Conservation (phyloP, 2,329 filamentous ascomycete species). For the Phialophora expanda region DNA sequence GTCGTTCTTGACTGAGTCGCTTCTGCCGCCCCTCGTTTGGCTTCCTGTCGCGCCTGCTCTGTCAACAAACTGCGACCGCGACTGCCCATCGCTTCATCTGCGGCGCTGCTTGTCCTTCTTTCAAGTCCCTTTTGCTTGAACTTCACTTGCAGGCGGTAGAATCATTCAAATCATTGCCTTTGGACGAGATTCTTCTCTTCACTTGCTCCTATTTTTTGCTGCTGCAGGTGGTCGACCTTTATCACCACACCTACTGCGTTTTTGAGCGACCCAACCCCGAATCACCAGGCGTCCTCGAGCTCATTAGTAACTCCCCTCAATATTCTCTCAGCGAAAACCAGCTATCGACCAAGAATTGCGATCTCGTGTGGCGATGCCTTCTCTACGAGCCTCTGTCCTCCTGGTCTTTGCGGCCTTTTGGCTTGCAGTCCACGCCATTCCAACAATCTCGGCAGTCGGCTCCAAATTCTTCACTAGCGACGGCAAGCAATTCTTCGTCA, state of each 20-base stretch:
- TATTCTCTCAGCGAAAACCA: neutral
- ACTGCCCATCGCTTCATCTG: constrained; percentile 15
- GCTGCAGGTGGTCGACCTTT: constrained; percentile 17
- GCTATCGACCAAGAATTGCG: neutral
- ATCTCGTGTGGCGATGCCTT: constrained; percentile 20
- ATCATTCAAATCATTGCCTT: constrained; percentile 17
- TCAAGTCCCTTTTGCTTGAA: constrained; percentile 14
- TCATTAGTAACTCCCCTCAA: constrained; percentile 10
- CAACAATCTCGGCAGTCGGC: constrained; percentile 67
- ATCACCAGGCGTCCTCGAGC: neutral
- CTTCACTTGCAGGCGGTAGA: constrained; percentile 12
- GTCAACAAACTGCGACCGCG: constrained; percentile 11
- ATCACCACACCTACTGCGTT: neutral
- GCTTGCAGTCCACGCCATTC: constrained; percentile 52
- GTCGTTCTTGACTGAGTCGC: constrained; percentile 21
- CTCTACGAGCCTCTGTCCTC: constrained; percentile 17
- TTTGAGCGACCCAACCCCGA: neutral
- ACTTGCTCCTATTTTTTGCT: constrained; percentile 26
- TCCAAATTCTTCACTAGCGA: constrained; percentile 85
- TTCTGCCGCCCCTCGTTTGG: constrained; percentile 14
- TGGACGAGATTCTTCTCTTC: constrained; percentile 18
- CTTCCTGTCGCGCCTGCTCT: constrained; percentile 21
- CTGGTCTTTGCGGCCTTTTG: constrained; percentile 35
- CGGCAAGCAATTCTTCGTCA: constrained; percentile 82
- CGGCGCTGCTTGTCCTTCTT: constrained; percentile 14